These are phyloP conservation scores for Peterozyma toletana DNA, from an alignment of 805 yeast genomes.

Conservation along the genomic window DNA sequence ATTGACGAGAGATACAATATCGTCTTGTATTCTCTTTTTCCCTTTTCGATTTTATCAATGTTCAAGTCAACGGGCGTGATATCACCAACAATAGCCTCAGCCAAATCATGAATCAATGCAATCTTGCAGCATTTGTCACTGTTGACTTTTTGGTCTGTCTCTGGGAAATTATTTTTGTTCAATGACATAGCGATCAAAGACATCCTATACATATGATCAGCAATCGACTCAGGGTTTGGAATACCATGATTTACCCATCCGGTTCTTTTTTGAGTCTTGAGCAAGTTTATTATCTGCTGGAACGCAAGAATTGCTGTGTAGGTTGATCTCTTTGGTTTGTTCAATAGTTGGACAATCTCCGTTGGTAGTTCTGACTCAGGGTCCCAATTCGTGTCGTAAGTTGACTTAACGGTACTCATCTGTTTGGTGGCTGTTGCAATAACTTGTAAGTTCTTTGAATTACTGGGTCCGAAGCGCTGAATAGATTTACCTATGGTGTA, in stretches of 20 bases:
- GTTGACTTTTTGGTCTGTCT: conserved; percentile 39
- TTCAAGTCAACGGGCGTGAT: conserved; percentile 72
- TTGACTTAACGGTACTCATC: too few species aligned
- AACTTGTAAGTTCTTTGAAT: too few species aligned
- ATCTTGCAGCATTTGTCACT: conserved; percentile 71
- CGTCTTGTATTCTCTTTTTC: conserved; percentile 69
- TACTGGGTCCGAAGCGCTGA: too few species aligned
- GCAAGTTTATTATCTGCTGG: conserved; percentile 55
- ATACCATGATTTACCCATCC: conserved; percentile 83
- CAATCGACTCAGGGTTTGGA: conserved; percentile 58
- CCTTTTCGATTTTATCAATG: conserved; percentile 74
- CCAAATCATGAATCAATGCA: conserved; percentile 88
- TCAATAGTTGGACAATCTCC: conserved; percentile 24
- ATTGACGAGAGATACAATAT: conserved; percentile 58
- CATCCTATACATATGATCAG: conserved; percentile 98
- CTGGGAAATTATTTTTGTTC: conserved; percentile 19
- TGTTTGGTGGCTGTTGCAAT: too few species aligned
- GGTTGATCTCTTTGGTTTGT: conserved; percentile 12
- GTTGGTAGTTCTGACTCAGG: conserved; percentile 37
- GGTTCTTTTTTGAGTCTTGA: conserved; percentile 79
- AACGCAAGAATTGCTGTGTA: conserved; percentile 25
- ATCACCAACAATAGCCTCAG: conserved; percentile 92
- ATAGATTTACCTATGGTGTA: too few species aligned
- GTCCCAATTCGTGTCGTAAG: conserved; percentile 25
- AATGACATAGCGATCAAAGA: conserved; percentile 71